A percentile compares a stretch with the other conserved stretches of the same genome.
phyloP scores from a whole-genome alignment of 768 basidiomycete genomes.

The Mycena haematopus region DNA sequence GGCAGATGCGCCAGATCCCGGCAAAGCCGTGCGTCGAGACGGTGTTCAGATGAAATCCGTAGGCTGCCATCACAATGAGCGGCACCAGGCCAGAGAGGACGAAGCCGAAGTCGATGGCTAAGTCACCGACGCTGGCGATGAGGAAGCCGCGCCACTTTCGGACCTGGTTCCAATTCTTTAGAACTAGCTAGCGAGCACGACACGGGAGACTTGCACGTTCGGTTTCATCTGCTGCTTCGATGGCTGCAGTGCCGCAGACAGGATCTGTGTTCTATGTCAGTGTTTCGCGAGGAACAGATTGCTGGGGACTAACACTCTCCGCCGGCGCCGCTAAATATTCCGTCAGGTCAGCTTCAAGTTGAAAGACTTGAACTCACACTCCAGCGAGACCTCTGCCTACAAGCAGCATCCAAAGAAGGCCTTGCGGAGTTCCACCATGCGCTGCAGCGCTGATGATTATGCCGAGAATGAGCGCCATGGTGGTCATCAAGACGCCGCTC shows the following conservation, averaged over 20 bases:
- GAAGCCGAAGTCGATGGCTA: slow-evolving; percentile 2
- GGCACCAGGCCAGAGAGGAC: slow-evolving; percentile 1
- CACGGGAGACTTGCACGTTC: neutral
- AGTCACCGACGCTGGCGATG: neutral
- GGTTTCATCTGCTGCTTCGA: slow-evolving; percentile 1
- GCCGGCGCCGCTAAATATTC: neutral
- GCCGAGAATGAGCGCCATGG: neutral
- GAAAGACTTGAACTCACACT: neutral
- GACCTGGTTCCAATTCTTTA: neutral
- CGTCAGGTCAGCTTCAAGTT: neutral
- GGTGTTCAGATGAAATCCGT: neutral
- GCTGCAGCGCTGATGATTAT: neutral
- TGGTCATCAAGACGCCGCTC: slow-evolving; percentile 1
- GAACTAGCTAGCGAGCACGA: neutral
- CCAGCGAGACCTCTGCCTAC: neutral
- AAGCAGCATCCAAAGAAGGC: slow-evolving; percentile 1
- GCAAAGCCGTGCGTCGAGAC: neutral
- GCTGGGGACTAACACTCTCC: neutral
- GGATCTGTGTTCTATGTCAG: neutral
- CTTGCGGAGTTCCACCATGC: neutral
- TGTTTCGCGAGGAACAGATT: neutral
- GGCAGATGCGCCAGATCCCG: slow-evolving; percentile 1
- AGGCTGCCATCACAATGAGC: neutral
- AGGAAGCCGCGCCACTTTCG: slow-evolving; percentile 1
- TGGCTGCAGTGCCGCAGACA: neutral